Percentiles rank a stretch among this genome's conserved stretches.
phyloP scores from a whole-genome alignment of 345 rosid genomes.

The Durio zibethinus region DNA sequence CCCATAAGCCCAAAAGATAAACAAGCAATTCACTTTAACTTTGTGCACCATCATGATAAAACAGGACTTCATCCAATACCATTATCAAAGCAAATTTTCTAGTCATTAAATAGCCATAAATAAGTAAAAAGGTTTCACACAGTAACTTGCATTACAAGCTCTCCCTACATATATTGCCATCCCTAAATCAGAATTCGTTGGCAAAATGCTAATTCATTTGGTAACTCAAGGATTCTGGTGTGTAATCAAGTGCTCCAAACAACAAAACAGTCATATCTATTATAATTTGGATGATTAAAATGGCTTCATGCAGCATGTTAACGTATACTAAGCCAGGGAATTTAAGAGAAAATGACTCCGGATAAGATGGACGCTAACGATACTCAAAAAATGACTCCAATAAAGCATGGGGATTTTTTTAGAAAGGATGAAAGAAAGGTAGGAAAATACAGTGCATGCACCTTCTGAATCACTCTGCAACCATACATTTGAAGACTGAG shows the following conservation, averaged over 20 bases:
- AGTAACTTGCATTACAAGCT: neutral
- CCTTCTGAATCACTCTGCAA: conserved; percentile 99
- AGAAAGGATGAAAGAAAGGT: neutral
- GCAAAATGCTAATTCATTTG: neutral
- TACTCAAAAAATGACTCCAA: neutral
- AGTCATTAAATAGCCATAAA: neutral
- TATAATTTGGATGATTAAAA: neutral
- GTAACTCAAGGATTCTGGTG: neutral
- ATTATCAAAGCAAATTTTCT: neutral
- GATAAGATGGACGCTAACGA: neutral
- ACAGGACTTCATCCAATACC: neutral
- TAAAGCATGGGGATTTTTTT: neutral
- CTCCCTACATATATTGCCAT: neutral
- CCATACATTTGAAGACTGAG: conserved; percentile 98
- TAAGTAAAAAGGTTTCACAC: neutral
- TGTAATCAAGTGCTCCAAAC: neutral
- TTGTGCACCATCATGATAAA: neutral
- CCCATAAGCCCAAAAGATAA: neutral
- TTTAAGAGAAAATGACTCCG: neutral
- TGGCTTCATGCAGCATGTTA: neutral
- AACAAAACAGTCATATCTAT: neutral
- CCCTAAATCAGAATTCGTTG: neutral
- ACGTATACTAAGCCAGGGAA: neutral
- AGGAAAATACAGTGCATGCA: conserved; percentile 18
- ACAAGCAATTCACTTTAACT: neutral